Evolutionary conservation across 176 grass and related monocot species (phyloP), one percentile per base, ranked within the genome.

Genomic region (Raddia guianensis): DNA sequence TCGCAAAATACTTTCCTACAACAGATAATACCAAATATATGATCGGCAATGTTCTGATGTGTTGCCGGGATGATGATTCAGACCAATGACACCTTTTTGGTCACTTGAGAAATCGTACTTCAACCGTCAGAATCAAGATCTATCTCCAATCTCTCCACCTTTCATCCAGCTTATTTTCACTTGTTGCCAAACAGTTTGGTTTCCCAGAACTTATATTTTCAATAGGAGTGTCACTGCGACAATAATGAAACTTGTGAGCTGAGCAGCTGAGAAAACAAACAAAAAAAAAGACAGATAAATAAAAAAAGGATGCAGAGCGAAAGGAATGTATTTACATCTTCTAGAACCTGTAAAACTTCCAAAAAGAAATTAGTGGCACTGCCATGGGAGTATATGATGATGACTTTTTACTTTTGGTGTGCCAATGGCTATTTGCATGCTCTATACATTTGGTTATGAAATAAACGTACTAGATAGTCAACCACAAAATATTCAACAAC

Each of bases 161-260:
- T 10, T 33, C n/a, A n/a, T n/a, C n/a, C n/a, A n/a, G n/a, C n/a
- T n/a, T n/a, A n/a, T n/a, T n/a, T n/a, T n/a, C n/a, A n/a, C n/a
- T n/a, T n/a, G n/a, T n/a, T n/a, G n/a, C n/a, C n/a, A n/a, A n/a
- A n/a, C n/a, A n/a, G n/a, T n/a, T n/a, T n/a, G n/a, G n/a, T n/a
- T n/a, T n/a, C n/a, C n/a, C n/a, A n/a, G n/a, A n/a, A n/a, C n/a
- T n/a, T n/a, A n/a, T n/a, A n/a, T 6, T 18, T 77, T 82, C 34
- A 49, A 51, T 66, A 34, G 56, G 12, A 87, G 32, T 8, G 7
- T 55, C 79, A 56, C 65, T 82, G 57, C 56, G 65, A 35, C 16
- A 65, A 71, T 49, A 56, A 34, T 14, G 35, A 70, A 69, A 40
- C 2, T 47, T 76, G 10, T 62, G 20, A 70, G 52, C 8, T 75